Conservation (phyloP, 495 filamentous ascomycete species). For the Aspergillus diversus region DNA sequence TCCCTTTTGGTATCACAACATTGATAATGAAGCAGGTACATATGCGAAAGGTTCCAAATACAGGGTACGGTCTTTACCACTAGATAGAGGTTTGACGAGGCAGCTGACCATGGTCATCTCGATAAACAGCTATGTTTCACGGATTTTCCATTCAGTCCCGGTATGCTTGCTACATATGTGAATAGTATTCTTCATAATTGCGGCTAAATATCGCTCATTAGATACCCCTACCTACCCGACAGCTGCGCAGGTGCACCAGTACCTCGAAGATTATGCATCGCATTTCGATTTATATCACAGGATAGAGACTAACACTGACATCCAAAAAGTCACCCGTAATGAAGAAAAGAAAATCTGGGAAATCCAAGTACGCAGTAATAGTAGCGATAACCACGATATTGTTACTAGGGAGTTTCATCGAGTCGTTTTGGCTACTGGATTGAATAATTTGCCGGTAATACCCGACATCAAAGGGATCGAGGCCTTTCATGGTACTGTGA, state of each 20-base stretch:
- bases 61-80: slow-evolving; percentile 4
- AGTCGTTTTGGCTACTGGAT: slow-evolving; percentile 14
- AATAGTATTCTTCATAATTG: background rate
- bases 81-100: too few species aligned
- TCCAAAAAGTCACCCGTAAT: background rate
- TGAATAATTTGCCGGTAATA: slow-evolving; percentile 21
- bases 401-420: background rate
- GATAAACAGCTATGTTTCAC: slow-evolving; percentile 14
- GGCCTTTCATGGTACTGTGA: slow-evolving; percentile 30
- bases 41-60: slow-evolving; percentile 20
- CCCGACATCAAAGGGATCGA: slow-evolving; percentile 20
- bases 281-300: background rate
- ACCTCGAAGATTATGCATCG: background rate
- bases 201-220: background rate
- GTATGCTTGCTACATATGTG: slow-evolving; percentile 23
- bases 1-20: background rate
- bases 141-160: slow-evolving; percentile 41
- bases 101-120: background rate
- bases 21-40: background rate
- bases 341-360: background rate
- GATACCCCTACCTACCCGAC: background rate
- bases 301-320: background rate
- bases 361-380: background rate
- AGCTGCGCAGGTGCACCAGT: background rate
- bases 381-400: background rate